A percentile compares a stretch with the other conserved stretches of the same genome.
Evolutionary conservation across 192 early-diverging fungal genomes (phyloP).

Genomic region (Piromyces finnis): DNA sequence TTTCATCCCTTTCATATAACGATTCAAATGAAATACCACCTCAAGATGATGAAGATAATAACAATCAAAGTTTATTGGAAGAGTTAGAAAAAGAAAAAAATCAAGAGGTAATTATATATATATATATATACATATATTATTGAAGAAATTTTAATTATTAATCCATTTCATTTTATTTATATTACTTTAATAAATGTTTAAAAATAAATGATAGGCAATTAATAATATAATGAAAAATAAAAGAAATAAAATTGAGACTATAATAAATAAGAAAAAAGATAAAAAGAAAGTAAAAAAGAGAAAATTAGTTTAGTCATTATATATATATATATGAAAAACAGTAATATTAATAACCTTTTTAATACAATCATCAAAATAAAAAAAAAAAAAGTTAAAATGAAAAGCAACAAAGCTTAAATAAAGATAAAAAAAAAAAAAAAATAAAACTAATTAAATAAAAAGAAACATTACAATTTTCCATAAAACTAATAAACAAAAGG

Average conservation of each 20-base stretch:
- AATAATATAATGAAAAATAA: not conserved
- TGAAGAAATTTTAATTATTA: too few relatives aligned
- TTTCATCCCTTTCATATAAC: not conserved
- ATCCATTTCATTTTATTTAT: not conserved
- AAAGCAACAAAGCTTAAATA: too few relatives aligned
- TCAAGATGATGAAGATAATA: not conserved
- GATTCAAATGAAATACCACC: not conserved
- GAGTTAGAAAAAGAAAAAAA: not conserved
- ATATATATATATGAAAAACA: too few relatives aligned
- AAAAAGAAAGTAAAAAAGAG: not conserved
- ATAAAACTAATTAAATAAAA: too few relatives aligned
- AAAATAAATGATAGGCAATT: not conserved
- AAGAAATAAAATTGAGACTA: not conserved
- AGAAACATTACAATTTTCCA: too few relatives aligned
- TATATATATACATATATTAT: too few relatives aligned
- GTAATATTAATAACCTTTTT: not conserved
- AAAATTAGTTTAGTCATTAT: not conserved
- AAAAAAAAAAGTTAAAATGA: too few relatives aligned
- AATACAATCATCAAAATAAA: too few relatives aligned
- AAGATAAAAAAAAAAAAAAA: too few relatives aligned
- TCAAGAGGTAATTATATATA: not conserved
- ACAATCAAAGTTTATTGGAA: not conserved
- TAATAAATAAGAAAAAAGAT: not conserved
- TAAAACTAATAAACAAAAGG: too few relatives aligned
- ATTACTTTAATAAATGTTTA: too few relatives aligned